A percentile compares a stretch with the other conserved stretches of the same genome.
phyloP scores from a whole-genome alignment of 495 filamentous ascomycete genomes.

The Daldinia childiae region DNA sequence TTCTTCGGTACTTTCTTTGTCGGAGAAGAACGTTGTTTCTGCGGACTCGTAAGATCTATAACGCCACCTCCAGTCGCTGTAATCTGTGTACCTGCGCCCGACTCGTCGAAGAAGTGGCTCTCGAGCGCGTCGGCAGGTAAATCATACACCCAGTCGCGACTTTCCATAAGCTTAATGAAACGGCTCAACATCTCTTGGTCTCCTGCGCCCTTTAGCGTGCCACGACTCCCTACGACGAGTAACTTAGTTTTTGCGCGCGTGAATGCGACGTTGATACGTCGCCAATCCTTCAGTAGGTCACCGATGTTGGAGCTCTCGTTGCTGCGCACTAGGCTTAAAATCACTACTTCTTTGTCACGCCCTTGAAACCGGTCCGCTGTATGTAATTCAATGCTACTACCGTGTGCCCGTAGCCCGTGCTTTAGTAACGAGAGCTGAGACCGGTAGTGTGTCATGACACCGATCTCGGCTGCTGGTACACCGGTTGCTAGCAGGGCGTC shows the following conservation, averaged over 20 bases:
- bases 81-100: slow-evolving; percentile 52
- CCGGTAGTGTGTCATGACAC: slow-evolving; percentile 98
- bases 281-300: slow-evolving; percentile 89
- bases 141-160: slow-evolving; percentile 77
- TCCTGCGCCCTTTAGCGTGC: slow-evolving; percentile 69
- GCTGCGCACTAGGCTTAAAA: slow-evolving; percentile 85
- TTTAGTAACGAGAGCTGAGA: slow-evolving; percentile 75
- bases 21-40: slow-evolving; percentile 10
- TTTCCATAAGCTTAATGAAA: slow-evolving; percentile 80
- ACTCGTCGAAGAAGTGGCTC: slow-evolving; percentile 70
- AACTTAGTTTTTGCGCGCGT: slow-evolving; percentile 91
- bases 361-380: slow-evolving; percentile 97
- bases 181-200: slow-evolving; percentile 78
- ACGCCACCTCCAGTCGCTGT: slow-evolving; percentile 24
- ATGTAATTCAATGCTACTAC: slow-evolving; percentile 81
- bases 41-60: background rate
- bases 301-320: slow-evolving; percentile 84
- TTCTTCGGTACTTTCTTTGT: slow-evolving; percentile 36
- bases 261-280: slow-evolving; percentile 93
- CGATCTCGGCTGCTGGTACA: slow-evolving; percentile 78
- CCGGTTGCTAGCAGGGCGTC: slow-evolving; percentile 78
- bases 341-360: slow-evolving; percentile 89
- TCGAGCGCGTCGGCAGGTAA: slow-evolving; percentile 69
- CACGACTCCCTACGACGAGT: slow-evolving; percentile 81
- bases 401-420: slow-evolving; percentile 52